A percentile compares a stretch with the other conserved stretches of the same genome.
These are phyloP conservation scores for Trichoderma oligosporum DNA, from an alignment of 2,329 filamentous ascomycete genomes.

Conservation along the genomic window DNA sequence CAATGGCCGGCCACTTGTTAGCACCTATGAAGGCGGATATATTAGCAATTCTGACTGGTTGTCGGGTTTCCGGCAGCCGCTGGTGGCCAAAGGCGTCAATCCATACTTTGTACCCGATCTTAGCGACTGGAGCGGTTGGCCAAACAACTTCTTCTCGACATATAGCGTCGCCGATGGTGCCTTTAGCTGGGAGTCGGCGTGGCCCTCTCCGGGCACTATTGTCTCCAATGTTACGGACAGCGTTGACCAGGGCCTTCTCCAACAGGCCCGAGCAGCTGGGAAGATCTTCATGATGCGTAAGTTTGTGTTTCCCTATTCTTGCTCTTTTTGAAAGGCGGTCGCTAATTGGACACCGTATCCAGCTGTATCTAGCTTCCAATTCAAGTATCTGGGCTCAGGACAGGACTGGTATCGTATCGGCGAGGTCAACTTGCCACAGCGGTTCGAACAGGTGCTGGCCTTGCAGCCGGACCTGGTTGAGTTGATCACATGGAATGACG, in stretches of 20 bases:
- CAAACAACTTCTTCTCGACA: constrained; percentile 6
- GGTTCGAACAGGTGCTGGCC: neutral
- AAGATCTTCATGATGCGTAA: constrained; percentile 13
- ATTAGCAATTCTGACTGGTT: constrained; percentile 5
- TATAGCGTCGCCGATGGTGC: neutral
- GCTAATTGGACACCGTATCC: neutral
- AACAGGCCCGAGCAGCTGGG: neutral
- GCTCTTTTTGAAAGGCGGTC: neutral
- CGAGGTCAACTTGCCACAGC: constrained; percentile 3
- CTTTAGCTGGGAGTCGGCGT: constrained; percentile 12
- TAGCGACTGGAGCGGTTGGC: constrained; percentile 11
- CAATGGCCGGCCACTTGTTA: neutral
- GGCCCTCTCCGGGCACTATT: neutral
- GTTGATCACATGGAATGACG: neutral
- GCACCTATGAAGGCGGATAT: constrained; percentile 6
- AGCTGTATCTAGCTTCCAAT: constrained; percentile 13
- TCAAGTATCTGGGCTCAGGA: neutral
- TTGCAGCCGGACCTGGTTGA: constrained; percentile 5
- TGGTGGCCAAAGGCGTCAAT: neutral
- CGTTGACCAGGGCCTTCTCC: constrained; percentile 3
- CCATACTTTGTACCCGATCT: constrained; percentile 7
- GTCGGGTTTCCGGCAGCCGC: constrained; percentile 1
- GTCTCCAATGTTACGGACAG: neutral
- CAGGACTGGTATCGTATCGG: constrained; percentile 13
- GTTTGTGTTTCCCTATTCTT: neutral